phyloP scores from a whole-genome alignment of 768 basidiomycete genomes.

The Termitomyces sp. region DNA sequence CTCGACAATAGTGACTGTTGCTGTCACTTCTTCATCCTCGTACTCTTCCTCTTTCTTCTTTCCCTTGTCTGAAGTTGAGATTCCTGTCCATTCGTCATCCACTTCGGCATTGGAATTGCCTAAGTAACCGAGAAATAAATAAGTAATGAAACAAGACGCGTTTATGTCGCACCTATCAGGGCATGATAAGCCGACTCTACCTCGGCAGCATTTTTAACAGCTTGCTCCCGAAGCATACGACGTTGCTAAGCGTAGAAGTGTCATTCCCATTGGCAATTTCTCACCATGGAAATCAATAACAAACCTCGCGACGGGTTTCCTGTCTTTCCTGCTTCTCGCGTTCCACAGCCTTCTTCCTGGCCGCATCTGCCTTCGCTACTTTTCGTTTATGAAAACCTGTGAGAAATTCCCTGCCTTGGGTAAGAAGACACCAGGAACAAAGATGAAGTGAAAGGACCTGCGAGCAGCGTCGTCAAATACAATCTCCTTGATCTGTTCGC shows the following conservation, averaged over 20 bases:
- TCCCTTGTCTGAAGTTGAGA: constrained; percentile 26
- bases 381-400: constrained; percentile 95
- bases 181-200: constrained; percentile 73
- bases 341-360: constrained; percentile 67
- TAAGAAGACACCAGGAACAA: constrained; percentile 2
- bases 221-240: constrained; percentile 70
- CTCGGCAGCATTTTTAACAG: constrained; percentile 67
- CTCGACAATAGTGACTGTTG: constrained; percentile 88
- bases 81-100: constrained; percentile 47
- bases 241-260: constrained; percentile 52
- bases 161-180: constrained; percentile 31
- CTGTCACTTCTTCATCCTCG: constrained; percentile 78
- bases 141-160: constrained; percentile 1
- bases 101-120: constrained; percentile 26
- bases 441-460: constrained; percentile 38
- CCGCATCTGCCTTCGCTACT: constrained; percentile 73
- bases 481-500: constrained; percentile 70
- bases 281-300: constrained; percentile 15
- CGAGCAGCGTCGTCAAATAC: constrained; percentile 86
- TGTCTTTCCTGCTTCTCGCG: constrained; percentile 72
- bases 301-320: constrained; percentile 75
- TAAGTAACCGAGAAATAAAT: constrained; percentile 8
- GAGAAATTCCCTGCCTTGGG: constrained; percentile 67
- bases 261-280: constrained; percentile 12
- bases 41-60: constrained; percentile 61